Evolutionary conservation across 345 rosid genomes (phyloP), one percentile per base, ranked within the genome.

Genomic region (Eucalyptus brandiana): DNA sequence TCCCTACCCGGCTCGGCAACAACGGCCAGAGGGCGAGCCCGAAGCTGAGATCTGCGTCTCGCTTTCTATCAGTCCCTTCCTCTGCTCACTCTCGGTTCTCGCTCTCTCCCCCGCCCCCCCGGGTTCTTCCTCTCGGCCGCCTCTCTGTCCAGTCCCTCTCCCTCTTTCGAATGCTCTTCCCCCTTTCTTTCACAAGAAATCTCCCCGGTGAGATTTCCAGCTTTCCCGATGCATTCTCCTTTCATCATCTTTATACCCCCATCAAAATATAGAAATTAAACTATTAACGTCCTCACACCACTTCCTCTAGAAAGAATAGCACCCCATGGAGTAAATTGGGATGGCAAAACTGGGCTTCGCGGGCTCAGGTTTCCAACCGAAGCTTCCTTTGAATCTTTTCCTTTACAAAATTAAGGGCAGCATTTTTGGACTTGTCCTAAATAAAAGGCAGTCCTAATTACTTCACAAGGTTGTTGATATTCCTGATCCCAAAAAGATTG

Each of bases 341-440:
- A 58, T 26, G 67, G 1, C 4, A 58, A 26, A 58, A 58, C 67
- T 21, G 4, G 67, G 67, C 67, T 60, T 0, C 16, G 7, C 8
- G 0, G 1, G 67, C 15, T 60, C 4, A 0, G 7, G 32, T 26
- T 60, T 60, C 32, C 32, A 3, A 60, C 7, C 0, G 2, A 60
- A 26, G 67, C n/a, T 60, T 28, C n/a, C n/a, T 60, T 26, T 58
- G 7, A 58, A 58, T 26, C n/a, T 58, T 58, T 58, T 58, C n/a
- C 65, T 26, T 58, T 26, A 3, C 15, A 60, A 60, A 60, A 26
- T 58, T 2, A 60, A 60, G 67, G 67, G n/a, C 15, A 26, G 16
- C 32, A 60, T 3, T 60, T 60, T 60, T 26, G 67, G 32, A 5
- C n/a, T 28, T 26, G 8, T 26, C 67, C 65, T 26, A 58, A 26